phyloP scores from a whole-genome alignment of 805 yeast genomes.

The Hanseniaspora lindneri region DNA sequence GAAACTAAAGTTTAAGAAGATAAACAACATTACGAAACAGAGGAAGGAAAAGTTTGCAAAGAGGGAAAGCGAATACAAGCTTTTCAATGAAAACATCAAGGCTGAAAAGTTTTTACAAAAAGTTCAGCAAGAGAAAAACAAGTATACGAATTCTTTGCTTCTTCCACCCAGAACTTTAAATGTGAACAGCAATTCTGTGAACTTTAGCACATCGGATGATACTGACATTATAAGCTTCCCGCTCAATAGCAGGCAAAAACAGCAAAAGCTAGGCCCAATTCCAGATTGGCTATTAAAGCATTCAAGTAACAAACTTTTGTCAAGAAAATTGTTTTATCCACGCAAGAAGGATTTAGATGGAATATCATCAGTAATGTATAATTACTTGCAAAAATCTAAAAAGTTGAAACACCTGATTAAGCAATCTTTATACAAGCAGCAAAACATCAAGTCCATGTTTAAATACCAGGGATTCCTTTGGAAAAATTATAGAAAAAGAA shows the following conservation, averaged over 20 bases:
- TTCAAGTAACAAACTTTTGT: constrained; percentile 5
- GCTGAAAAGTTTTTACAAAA: neutral
- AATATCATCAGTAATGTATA: neutral
- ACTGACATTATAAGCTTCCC: neutral
- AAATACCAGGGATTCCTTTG: constrained; percentile 13
- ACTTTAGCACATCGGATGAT: neutral
- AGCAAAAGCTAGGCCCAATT: constrained; percentile 3
- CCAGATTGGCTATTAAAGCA: constrained; percentile 6
- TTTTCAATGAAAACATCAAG: constrained; percentile 10
- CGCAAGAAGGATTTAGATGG: constrained; percentile 5
- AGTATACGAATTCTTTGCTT: constrained; percentile 5
- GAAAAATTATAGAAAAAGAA: constrained; percentile 10
- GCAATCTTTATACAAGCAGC: constrained; percentile 10
- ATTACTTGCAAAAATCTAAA: constrained; percentile 5
- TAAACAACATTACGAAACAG: neutral
- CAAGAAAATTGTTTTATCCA: constrained; percentile 11
- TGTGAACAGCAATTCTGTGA: neutral
- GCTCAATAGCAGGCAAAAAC: neutral
- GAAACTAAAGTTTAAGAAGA: constrained; percentile 3
- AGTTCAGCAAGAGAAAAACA: constrained; percentile 7
- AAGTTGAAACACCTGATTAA: constrained; percentile 9
- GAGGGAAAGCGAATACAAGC: constrained; percentile 5
- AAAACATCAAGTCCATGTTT: constrained; percentile 11
- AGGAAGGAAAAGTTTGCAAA: neutral
- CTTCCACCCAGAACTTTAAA: constrained; percentile 15